Evolutionary conservation across 1,284 basidiomycete genomes (phyloP).

Genomic region (Rhodofomes roseus): DNA sequence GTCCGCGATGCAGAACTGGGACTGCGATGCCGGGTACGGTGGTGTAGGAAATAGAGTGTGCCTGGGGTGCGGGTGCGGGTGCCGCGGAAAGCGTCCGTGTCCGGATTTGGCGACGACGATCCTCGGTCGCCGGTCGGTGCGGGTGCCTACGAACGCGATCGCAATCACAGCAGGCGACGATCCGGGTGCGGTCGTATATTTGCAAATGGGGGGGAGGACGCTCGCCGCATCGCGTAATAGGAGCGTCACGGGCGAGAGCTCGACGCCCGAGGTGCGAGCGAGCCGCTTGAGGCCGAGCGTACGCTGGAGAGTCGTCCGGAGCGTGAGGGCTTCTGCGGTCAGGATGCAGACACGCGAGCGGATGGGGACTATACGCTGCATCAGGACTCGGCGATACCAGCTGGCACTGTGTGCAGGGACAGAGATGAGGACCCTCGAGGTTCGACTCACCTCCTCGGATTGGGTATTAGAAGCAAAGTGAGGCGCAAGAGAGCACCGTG

Average conservation of each 20-base stretch:
- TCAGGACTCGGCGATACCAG: not conserved
- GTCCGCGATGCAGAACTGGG: not conserved
- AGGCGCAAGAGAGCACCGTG: too few species aligned
- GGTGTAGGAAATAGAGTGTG: not conserved
- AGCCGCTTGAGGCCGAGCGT: not conserved
- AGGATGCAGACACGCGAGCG: not conserved
- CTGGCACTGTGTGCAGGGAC: too few species aligned
- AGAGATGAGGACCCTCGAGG: not conserved
- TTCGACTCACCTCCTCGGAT: too few species aligned
- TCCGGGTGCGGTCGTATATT: too few species aligned
- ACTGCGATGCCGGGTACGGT: not conserved
- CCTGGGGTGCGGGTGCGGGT: too few species aligned
- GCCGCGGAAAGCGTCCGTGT: not conserved
- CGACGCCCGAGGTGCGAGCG: not conserved
- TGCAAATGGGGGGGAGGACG: not conserved
- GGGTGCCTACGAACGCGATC: too few species aligned
- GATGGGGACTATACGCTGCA: not conserved
- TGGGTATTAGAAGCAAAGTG: too few species aligned
- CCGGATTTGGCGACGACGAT: not conserved
- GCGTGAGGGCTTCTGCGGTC: not conserved
- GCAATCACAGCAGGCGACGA: too few species aligned
- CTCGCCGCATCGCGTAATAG: not conserved
- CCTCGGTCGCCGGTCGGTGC: not conserved
- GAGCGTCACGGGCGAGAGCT: not conserved
- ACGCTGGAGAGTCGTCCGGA: not conserved